Percentiles rank a stretch among this genome's conserved stretches.
Evolutionary conservation across 1,139 yeast species (phyloP).

Genomic region (Sugiyamaella paludigena): DNA sequence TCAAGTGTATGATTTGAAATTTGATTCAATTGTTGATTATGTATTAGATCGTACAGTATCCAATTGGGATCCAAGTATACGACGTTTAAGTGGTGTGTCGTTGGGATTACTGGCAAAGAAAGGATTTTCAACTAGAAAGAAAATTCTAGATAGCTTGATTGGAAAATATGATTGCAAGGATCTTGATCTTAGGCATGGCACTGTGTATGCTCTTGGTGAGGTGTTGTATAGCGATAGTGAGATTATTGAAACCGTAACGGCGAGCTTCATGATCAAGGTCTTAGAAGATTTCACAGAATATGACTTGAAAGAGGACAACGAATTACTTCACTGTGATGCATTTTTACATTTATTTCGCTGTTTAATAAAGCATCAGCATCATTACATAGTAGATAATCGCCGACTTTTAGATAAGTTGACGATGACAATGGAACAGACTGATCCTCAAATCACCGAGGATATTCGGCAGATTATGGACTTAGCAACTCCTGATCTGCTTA

Average conservation of each 20-base stretch:
- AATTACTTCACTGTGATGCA: conserved; percentile 24
- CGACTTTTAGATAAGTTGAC: background rate
- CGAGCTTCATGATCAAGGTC: background rate
- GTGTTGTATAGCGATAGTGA: conserved; percentile 4
- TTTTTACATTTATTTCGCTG: conserved; percentile 19
- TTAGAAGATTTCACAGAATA: conserved; percentile 17
- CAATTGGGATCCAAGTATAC: conserved; percentile 42
- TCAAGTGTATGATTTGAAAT: conserved; percentile 36
- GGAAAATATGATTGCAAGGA: conserved; percentile 18
- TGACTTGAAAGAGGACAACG: conserved; percentile 22
- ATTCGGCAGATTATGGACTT: conserved; percentile 1
- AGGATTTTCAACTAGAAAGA: conserved; percentile 1
- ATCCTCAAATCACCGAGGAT: background rate
- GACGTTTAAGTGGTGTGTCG: conserved; percentile 39
- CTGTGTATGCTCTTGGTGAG: conserved; percentile 27
- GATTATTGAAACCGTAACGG: background rate
- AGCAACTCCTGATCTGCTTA: background rate
- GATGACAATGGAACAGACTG: conserved; percentile 3
- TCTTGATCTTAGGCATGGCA: conserved; percentile 29
- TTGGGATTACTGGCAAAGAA: conserved; percentile 17
- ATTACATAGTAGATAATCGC: background rate
- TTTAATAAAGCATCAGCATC: background rate
- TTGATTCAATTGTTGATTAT: conserved; percentile 26
- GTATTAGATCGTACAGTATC: conserved; percentile 29
- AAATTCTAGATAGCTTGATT: conserved; percentile 6